A percentile compares a stretch with the other conserved stretches of the same genome.
Conservation (phyloP, 2,329 filamentous ascomycete genomes). For the Xylaria sp. region DNA sequence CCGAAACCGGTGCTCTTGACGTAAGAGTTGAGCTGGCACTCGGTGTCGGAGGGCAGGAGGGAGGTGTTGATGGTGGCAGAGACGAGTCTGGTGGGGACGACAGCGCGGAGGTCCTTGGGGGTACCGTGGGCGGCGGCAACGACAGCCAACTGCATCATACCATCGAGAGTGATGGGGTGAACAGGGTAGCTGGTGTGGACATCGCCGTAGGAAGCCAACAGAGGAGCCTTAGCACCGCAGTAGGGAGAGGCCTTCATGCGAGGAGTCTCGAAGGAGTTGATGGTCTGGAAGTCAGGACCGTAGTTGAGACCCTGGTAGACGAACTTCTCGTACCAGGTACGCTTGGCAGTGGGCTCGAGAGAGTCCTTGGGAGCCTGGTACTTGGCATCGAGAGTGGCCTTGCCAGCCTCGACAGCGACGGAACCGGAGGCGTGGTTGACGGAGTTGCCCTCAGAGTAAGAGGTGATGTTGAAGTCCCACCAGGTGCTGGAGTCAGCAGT, state of each 20-base stretch:
- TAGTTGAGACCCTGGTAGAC: slow-evolving; percentile 13
- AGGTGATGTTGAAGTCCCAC: slow-evolving; percentile 13
- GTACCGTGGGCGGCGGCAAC: slow-evolving; percentile 4
- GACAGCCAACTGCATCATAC: slow-evolving; percentile 1
- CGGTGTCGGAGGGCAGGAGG: background rate
- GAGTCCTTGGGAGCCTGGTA: slow-evolving; percentile 1
- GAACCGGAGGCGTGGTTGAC: slow-evolving; percentile 7
- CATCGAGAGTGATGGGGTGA: slow-evolving; percentile 9
- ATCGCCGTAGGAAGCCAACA: slow-evolving; percentile 4
- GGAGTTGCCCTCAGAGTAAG: background rate
- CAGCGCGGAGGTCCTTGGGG: slow-evolving; percentile 6
- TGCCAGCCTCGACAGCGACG: background rate
- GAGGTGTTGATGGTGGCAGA: slow-evolving; percentile 2
- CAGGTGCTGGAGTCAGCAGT: slow-evolving; percentile 3
- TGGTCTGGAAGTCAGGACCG: slow-evolving; percentile 11
- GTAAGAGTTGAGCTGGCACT: background rate
- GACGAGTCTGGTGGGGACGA: slow-evolving; percentile 8
- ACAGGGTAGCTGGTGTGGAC: background rate
- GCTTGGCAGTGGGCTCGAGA: slow-evolving; percentile 11
- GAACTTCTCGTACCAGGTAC: slow-evolving; percentile 17
- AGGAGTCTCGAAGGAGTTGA: slow-evolving; percentile 7
- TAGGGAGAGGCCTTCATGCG: background rate
- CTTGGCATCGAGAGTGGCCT: background rate
- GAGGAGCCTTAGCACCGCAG: slow-evolving; percentile 4
- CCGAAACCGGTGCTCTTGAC: slow-evolving; percentile 7